Evolutionary conservation across 305 asterid species (phyloP), one percentile per base, ranked within the genome.

Genomic region (Withania somnifera): DNA sequence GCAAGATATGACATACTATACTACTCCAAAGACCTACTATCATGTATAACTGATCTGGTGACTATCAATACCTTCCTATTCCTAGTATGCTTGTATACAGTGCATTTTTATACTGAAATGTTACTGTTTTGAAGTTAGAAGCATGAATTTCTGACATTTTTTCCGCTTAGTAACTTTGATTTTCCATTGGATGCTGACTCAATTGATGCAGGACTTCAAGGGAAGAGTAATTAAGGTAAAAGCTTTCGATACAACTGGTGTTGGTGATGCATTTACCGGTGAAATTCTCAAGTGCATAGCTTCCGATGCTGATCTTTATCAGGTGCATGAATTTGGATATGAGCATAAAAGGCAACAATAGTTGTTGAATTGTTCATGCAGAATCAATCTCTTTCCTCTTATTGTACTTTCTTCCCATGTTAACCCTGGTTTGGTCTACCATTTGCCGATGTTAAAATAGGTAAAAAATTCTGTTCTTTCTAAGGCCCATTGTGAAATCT

Each of bases 261-360:
- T 98, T n/a, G 99, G 99, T 56, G 99, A 95, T 90, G 94, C 99
- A 38, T 95, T 93, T 88, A 88, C 84, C 47, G 99, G 99, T 51
- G 99, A 97, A 20, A 14, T 91, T 51, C 92, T 95, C 58, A 83
- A 85, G 60, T 69, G 91, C 77, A 83, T 95, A 84, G 95, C 98
- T 82, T 51, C 91, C 7, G 92, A 93, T 82, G 20, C 82, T 85
- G 87, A 84, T 86, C 83, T 93, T 83, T 79, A 85, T 68, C 84
- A 91, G 98, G 98, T 93, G 87, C 53, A 47, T 79, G 76, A 42
- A 56, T 56, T 82, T 71, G 58, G 80, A 75, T 75, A 28, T 75
- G 61, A 26, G 47, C 80, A 28, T 50, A 50, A 75, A 50, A 75
- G 45, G 38, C 79, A 50, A 47, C 47, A 73, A 20, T 50, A 73